Evolutionary conservation across 768 basidiomycete genomes (phyloP).

Genomic region (Cyathus striatus): DNA sequence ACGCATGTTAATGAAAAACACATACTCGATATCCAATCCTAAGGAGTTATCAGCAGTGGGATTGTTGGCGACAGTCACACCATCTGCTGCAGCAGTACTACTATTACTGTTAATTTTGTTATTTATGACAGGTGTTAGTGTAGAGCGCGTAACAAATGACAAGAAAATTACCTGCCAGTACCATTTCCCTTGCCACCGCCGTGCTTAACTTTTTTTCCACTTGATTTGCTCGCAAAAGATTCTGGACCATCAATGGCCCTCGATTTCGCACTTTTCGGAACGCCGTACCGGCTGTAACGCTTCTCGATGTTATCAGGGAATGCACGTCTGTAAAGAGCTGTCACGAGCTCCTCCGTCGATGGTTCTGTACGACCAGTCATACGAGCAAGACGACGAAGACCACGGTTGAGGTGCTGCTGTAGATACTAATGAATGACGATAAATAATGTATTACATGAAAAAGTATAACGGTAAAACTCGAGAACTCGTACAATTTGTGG

Average conservation of each 20-base stretch:
- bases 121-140: background rate
- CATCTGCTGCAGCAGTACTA: background rate
- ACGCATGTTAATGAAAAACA: conserved; percentile 1
- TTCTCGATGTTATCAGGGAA: conserved; percentile 8
- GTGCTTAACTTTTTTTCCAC: too few relatives aligned
- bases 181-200: background rate
- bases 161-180: background rate
- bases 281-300: conserved; percentile 19
- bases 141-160: background rate
- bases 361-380: conserved; percentile 60
- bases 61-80: conserved; percentile 33
- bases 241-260: too few relatives aligned
- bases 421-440: conserved; percentile 35
- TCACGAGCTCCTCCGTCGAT: conserved; percentile 38
- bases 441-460: background rate
- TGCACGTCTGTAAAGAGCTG: conserved; percentile 26
- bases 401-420: conserved; percentile 69
- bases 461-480: background rate
- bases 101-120: background rate
- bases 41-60: conserved; percentile 47
- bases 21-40: conserved; percentile 68
- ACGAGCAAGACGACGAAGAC: conserved; percentile 56
- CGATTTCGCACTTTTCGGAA: conserved; percentile 8
- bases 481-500: conserved; percentile 30
- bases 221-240: too few relatives aligned